phyloP scores from a whole-genome alignment of 441 rosid genomes.

The Erodium trifolium region DNA sequence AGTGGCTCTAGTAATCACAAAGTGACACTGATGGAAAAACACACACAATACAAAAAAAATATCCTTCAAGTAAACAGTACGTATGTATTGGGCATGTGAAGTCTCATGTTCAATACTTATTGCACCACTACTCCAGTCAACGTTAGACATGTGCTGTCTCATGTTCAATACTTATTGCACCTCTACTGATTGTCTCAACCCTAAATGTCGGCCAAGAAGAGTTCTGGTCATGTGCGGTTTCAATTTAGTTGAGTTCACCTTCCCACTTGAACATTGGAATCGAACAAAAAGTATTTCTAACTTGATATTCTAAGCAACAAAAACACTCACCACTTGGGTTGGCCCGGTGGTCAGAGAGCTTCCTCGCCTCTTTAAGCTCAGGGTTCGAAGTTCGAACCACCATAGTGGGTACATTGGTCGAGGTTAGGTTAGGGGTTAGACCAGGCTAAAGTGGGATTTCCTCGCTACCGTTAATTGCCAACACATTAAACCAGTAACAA shows the following conservation, averaged over 20 bases:
- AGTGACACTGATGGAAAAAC: not conserved
- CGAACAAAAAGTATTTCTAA: not conserved
- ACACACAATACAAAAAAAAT: not conserved
- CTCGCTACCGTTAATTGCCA: no score
- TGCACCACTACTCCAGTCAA: not conserved
- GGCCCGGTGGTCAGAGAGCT: no score
- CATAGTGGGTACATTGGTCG: no score
- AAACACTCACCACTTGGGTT: not conserved
- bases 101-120: not conserved
- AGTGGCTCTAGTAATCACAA: not conserved
- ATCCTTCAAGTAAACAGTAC: not conserved
- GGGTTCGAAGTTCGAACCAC: no score
- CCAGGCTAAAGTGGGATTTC: no score
- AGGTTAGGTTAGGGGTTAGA: no score
- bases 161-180: no score
- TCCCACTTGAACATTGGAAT: no score
- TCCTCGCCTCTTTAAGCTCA: no score
- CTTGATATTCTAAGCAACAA: not conserved
- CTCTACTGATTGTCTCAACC: not conserved
- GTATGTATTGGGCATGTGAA: not conserved
- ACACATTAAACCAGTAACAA: no score
- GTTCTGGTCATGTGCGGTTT: not conserved
- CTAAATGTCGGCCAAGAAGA: not conserved
- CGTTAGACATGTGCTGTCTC: no score
- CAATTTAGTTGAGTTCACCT: not conserved